These are phyloP conservation scores for Gossypium australe DNA, from an alignment of 345 rosid genomes.

Conservation along the genomic window DNA sequence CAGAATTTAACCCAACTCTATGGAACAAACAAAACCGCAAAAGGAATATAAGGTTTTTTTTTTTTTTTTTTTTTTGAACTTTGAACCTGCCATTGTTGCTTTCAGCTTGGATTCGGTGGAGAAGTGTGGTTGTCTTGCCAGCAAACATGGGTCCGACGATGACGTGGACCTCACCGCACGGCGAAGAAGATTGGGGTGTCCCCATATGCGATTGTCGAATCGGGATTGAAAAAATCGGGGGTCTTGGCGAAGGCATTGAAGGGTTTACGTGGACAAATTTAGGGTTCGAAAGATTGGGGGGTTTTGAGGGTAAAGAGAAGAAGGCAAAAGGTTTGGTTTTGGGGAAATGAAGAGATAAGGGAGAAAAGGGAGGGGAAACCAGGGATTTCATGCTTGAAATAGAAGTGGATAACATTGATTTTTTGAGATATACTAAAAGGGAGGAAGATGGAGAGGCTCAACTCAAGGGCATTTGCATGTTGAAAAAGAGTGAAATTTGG, in stretches of 20 bases:
- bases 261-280: slow-evolving; percentile 19
- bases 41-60: no score
- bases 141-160: slow-evolving; percentile 75
- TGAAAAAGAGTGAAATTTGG: not conserved
- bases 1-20: not conserved
- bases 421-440: not conserved
- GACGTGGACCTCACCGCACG: slow-evolving; percentile 70
- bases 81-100: slow-evolving; percentile 51
- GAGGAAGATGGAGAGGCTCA: not conserved
- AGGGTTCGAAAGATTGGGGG: slow-evolving; percentile 10
- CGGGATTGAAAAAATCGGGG: slow-evolving; percentile 14
- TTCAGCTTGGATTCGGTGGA: slow-evolving; percentile 60
- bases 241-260: slow-evolving; percentile 11
- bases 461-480: not conserved
- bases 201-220: slow-evolving; percentile 24
- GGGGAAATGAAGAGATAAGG: slow-evolving; percentile 22
- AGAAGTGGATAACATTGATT: slow-evolving; percentile 22
- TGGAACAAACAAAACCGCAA: not conserved
- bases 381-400: slow-evolving; percentile 48
- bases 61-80: not conserved
- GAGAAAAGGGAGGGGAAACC: slow-evolving; percentile 28
- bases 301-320: slow-evolving; percentile 25
- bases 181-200: slow-evolving; percentile 19
- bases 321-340: slow-evolving; percentile 20
- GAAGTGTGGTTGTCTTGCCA: slow-evolving; percentile 68